A percentile compares a stretch with the other conserved stretches of the same genome.
Evolutionary conservation across 768 basidiomycete species (phyloP).

Genomic region (Tricholoma hemisulphureum): DNA sequence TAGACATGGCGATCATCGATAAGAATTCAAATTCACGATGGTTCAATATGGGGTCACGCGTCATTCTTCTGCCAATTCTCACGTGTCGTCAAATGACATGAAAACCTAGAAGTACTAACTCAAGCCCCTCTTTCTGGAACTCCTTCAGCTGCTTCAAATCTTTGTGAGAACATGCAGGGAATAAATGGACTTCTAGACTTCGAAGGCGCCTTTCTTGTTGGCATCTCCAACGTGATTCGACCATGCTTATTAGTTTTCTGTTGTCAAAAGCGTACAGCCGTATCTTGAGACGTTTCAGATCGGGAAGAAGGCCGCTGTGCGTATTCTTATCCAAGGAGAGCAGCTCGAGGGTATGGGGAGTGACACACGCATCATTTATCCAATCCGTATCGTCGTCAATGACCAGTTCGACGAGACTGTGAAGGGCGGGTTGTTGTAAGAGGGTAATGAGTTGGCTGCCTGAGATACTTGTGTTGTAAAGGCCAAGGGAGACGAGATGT

Average conservation of each 20-base stretch:
- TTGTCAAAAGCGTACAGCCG: conserved; percentile 31
- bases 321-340: conserved; percentile 18
- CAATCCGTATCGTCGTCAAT: conserved; percentile 34
- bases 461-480: conserved; percentile 33
- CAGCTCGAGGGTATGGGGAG: conserved; percentile 25
- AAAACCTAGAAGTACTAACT: conserved; percentile 22
- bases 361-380: conserved; percentile 35
- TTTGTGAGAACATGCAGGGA: conserved; percentile 29
- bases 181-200: conserved; percentile 27
- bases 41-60: no score
- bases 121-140: conserved; percentile 33
- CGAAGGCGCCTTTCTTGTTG: conserved; percentile 22
- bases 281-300: conserved; percentile 28
- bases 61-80: no score
- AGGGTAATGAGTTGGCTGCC: conserved; percentile 29
- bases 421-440: conserved; percentile 25
- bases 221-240: conserved; percentile 34
- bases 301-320: conserved; percentile 21
- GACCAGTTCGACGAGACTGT: conserved; percentile 29
- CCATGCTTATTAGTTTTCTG: conserved; percentile 31
- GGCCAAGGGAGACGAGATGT: conserved; percentile 25
- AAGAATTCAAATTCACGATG: no score
- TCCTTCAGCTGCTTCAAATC: conserved; percentile 28
- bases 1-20: conserved; percentile 38
- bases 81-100: no score